Percentiles rank a stretch among this genome's conserved stretches.
phyloP scores from a whole-genome alignment of 1,284 basidiomycete species.

The Erythrobasidium hasegawianum region DNA sequence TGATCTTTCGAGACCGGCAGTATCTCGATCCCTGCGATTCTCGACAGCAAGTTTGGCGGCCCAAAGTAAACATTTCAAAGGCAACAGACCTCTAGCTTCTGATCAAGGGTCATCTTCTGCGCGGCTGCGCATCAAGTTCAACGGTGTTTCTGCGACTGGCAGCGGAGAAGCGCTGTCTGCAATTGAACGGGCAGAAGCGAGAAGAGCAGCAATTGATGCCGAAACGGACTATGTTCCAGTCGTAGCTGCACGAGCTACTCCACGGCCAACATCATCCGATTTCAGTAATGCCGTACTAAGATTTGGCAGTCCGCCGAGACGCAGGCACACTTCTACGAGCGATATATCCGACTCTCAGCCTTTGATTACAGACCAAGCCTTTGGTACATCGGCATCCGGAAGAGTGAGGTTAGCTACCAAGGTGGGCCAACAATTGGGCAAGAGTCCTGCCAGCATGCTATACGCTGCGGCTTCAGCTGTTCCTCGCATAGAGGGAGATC shows the following conservation, averaged over 20 bases:
- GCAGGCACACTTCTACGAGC: constrained; percentile 1
- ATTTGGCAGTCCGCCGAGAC: not conserved
- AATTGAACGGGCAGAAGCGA: constrained; percentile 10
- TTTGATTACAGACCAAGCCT: not conserved
- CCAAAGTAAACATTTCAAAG: too few relatives aligned
- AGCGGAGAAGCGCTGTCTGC: too few relatives aligned
- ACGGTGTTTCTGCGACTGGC: too few relatives aligned
- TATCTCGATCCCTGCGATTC: too few relatives aligned
- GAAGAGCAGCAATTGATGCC: constrained; percentile 18
- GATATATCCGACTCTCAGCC: not conserved
- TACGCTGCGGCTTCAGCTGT: not conserved
- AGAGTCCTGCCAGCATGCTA: constrained; percentile 21
- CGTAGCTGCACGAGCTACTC: constrained; percentile 3
- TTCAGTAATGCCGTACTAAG: not conserved
- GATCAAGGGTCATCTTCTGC: too few relatives aligned
- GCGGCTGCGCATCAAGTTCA: too few relatives aligned
- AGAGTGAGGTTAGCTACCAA: constrained; percentile 23
- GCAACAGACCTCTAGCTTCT: too few relatives aligned
- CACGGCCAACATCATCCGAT: not conserved
- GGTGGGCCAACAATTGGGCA: constrained; percentile 30
- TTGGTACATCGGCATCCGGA: not conserved
- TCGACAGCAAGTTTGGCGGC: too few relatives aligned
- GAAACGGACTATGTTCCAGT: constrained; percentile 32
- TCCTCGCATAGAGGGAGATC: constrained; percentile 19
- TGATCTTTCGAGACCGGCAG: too few relatives aligned